phyloP scores from a whole-genome alignment of 2,329 filamentous ascomycete genomes.

The Ophiosphaerella korrae region DNA sequence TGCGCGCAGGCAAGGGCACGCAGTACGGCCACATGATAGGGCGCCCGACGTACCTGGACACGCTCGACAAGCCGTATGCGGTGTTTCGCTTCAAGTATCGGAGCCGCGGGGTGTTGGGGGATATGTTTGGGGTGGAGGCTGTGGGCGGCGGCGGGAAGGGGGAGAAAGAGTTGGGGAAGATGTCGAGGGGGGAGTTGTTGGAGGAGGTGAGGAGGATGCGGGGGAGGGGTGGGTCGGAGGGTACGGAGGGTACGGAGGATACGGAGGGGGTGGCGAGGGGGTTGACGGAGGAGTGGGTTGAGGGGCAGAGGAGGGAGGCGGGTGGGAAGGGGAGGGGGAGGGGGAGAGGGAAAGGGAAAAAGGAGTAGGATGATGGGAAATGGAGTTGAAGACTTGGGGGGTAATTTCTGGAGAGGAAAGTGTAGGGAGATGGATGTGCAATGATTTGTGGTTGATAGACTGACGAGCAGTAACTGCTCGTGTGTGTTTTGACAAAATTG shows the following conservation, averaged over 20 bases:
- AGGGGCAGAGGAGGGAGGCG: constrained; percentile 14
- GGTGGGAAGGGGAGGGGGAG: constrained; percentile 8
- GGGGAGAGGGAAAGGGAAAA: neutral
- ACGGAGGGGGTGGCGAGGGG: constrained; percentile 14
- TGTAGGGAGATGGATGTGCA: too few relatives aligned
- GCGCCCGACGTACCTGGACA: constrained; percentile 51
- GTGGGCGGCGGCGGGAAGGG: neutral
- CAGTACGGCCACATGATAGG: constrained; percentile 46
- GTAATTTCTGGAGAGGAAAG: too few relatives aligned
- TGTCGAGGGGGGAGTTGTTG: constrained; percentile 31
- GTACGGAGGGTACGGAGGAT: constrained; percentile 9
- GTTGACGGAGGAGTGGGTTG: constrained; percentile 29
- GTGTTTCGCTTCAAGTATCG: constrained; percentile 58
- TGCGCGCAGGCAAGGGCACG: constrained; percentile 42
- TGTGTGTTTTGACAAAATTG: too few relatives aligned
- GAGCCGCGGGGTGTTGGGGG: constrained; percentile 36
- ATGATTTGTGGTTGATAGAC: too few relatives aligned
- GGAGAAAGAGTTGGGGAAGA: constrained; percentile 21
- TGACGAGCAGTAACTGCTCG: too few relatives aligned
- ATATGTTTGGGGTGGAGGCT: constrained; percentile 33
- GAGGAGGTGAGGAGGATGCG: constrained; percentile 6
- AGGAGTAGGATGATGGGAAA: neutral
- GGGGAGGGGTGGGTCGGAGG: neutral
- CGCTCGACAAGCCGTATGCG: constrained; percentile 45
- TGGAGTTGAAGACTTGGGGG: neutral